Evolutionary conservation across 306 rosid species (phyloP).

Genomic region (Corylus heterophylla): DNA sequence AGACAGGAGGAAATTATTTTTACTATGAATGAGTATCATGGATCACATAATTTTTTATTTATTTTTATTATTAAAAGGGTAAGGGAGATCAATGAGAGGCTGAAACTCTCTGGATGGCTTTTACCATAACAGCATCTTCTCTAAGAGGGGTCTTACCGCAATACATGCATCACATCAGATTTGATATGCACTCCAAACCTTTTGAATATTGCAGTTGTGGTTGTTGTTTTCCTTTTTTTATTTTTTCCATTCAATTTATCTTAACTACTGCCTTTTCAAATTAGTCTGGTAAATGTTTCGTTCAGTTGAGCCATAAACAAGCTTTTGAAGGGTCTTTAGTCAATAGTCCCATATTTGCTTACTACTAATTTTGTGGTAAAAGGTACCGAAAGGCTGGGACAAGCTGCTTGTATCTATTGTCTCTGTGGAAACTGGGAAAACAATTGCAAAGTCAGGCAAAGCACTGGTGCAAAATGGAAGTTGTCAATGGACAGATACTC

Average conservation of each 20-base stretch:
- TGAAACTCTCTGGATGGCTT: too few species aligned
- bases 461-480: constrained; percentile 50
- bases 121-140: too few species aligned
- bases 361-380: neutral
- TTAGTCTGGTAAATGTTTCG: neutral
- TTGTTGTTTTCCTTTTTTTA: neutral
- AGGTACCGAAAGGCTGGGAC: constrained; percentile 78
- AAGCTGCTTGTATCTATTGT: constrained; percentile 55
- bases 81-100: too few species aligned
- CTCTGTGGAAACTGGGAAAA: constrained; percentile 50
- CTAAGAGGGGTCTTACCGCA: too few species aligned
- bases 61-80: too few species aligned
- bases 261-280: neutral
- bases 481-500: constrained; percentile 59
- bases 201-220: neutral
- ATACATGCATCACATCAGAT: too few species aligned
- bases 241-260: neutral
- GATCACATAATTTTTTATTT: too few species aligned
- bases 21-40: too few species aligned
- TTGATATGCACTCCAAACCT: too few species aligned
- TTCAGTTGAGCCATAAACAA: neutral
- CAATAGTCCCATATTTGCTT: neutral
- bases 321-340: constrained; percentile 6
- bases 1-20: too few species aligned
- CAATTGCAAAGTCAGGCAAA: constrained; percentile 46